Base-by-base conservation (phyloP, 306 rosid genomes). In the Hippophae gyantsensis region DNA sequence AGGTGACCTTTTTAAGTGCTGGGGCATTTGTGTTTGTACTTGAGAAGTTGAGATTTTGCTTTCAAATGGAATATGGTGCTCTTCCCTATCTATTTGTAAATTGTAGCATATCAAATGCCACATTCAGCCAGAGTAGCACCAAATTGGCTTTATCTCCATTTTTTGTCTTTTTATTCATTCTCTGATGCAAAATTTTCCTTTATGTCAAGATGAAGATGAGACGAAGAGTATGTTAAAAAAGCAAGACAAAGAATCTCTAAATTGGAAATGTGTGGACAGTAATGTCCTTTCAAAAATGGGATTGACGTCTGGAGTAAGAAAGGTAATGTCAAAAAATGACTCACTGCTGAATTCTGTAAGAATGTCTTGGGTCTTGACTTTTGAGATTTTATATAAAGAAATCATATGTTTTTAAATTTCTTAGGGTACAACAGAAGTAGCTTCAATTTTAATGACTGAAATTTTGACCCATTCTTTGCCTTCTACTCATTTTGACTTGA, bases 291-390 rank as follows among this genome's bases (percentile, higher is more conserved):
- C 90, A 32, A 72, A 76, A 55, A 73, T 83, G 84, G 97, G 97
- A 61, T 74, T 90, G 75, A 90, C 95, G 6, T 75, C 95, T 62
- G 80, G 96, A 68, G 96, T 90, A 59, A 82, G 84, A 75, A 90
- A 90, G 95, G 97, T 87, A 76, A 62, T 8, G 12, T 14, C 54
- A 26, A 53, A 56, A 43, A 52, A 7, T 5, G 38, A 6, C n/a
- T 42, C 12, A 6, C 27, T 44, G 9, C 40, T 9, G 10, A n/a
- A 12, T 11, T n/a, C 25, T 9, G 10, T 62, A 5, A 47, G 13
- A 42, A 27, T 52, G 6, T 43, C 18, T 57, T 14, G n/a, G 58
- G 40, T 8, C 27, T 44, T 23, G 10, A 48, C 13, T 14, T n/a
- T 32, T 32, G 38, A 9, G 12, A 26, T 8, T 9, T 6, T 10